A percentile compares a stretch with the other conserved stretches of the same genome.
These are phyloP conservation scores for Acanthamoeba quina DNA, from an alignment of 208 protist species.

Conservation along the genomic window DNA sequence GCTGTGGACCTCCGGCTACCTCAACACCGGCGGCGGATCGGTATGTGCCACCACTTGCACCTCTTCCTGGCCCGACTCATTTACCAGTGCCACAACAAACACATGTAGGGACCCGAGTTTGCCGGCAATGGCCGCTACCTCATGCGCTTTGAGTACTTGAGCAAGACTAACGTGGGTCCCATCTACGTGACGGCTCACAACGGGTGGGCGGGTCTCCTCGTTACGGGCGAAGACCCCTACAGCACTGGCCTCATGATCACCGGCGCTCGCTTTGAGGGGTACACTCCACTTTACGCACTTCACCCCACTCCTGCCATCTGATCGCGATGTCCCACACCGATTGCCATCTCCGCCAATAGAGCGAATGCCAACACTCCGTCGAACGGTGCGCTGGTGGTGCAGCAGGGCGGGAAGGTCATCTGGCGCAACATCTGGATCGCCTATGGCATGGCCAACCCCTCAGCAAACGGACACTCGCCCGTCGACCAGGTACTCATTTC, in stretches of 20 bases:
- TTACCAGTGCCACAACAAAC: too few relatives aligned
- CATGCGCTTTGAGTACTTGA: not conserved
- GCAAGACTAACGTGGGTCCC: not conserved
- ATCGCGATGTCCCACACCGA: too few relatives aligned
- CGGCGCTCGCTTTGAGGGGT: not conserved
- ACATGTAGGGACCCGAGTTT: not conserved
- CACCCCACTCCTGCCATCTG: too few relatives aligned
- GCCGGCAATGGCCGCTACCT: not conserved
- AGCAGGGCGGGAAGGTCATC: not conserved
- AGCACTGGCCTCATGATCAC: not conserved
- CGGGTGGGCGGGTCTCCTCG: not conserved
- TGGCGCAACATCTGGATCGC: conserved; percentile 1
- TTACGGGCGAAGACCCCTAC: not conserved
- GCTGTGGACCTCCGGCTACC: conserved; percentile 4
- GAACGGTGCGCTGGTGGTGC: not conserved
- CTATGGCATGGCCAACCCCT: not conserved
- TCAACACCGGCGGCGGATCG: not conserved
- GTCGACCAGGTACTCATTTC: not conserved
- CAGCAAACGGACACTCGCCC: not conserved
- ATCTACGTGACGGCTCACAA: not conserved
- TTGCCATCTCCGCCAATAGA: not conserved
- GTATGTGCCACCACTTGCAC: not conserved
- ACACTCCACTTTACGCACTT: too few relatives aligned
- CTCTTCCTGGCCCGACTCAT: too few relatives aligned
- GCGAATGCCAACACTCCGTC: not conserved